Conservation (phyloP, 2,329 filamentous ascomycete species). For the Talaromyces sp. region DNA sequence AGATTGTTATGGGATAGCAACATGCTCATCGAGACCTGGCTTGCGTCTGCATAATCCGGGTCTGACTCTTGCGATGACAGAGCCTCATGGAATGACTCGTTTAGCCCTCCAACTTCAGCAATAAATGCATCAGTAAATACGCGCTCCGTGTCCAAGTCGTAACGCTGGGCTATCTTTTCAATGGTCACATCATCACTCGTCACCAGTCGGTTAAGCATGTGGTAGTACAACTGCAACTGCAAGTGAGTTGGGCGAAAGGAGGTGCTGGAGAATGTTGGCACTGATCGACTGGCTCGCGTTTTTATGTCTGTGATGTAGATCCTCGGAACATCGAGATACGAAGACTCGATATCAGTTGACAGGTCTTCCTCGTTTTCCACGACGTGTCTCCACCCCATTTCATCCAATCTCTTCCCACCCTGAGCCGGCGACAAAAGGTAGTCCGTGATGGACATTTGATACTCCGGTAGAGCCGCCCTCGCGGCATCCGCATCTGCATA, state of each 20-base stretch:
- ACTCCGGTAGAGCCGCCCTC: conserved; percentile 32
- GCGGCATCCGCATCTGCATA: conserved; percentile 32
- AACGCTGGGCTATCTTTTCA: conserved; percentile 61
- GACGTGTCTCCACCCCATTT: conserved; percentile 19
- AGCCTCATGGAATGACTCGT: conserved; percentile 58
- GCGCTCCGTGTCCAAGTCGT: conserved; percentile 58
- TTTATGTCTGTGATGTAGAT: conserved; percentile 88
- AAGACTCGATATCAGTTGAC: conserved; percentile 5
- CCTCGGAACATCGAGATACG: conserved; percentile 24
- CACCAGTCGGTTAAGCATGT: conserved; percentile 66
- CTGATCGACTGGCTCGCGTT: conserved; percentile 58
- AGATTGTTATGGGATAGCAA: conserved; percentile 56
- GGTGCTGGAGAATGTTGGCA: conserved; percentile 55
- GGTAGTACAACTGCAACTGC: conserved; percentile 85
- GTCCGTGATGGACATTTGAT: conserved; percentile 41
- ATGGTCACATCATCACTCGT: conserved; percentile 67
- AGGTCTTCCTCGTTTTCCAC: conserved; percentile 9
- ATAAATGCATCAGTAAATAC: conserved; percentile 76
- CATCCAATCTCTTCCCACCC: conserved; percentile 29
- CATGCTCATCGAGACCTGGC: conserved; percentile 45
- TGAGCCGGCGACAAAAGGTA: conserved; percentile 35
- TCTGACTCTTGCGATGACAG: conserved; percentile 24
- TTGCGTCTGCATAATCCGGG: conserved; percentile 20
- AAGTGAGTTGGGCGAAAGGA: conserved; percentile 71
- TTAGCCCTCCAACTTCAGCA: conserved; percentile 63